A percentile compares a stretch with the other conserved stretches of the same genome.
Conservation (phyloP, 2,329 filamentous ascomycete species). For the Alternaria arbusti region DNA sequence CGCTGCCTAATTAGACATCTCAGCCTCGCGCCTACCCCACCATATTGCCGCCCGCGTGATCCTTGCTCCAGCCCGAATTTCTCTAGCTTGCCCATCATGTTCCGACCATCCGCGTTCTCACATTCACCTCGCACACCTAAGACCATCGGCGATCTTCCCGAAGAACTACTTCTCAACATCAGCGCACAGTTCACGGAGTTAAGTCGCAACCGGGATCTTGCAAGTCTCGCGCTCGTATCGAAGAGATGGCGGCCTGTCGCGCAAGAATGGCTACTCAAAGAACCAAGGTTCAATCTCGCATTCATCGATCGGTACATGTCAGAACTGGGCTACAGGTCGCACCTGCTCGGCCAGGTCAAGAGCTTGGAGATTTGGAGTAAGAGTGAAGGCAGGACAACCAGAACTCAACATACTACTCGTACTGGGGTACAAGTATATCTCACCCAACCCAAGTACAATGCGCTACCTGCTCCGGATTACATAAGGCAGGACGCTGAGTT, state of each 20-base stretch:
- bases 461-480: not conserved
- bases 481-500: not conserved
- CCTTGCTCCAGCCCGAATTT: not conserved
- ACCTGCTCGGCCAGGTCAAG: constrained; percentile 11
- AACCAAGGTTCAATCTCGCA: constrained; percentile 21
- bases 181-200: constrained; percentile 4
- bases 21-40: not conserved
- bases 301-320: constrained; percentile 22
- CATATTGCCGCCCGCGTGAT: not conserved
- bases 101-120: not conserved
- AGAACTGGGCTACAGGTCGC: constrained; percentile 5
- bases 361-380: constrained; percentile 23
- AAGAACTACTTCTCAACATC: constrained; percentile 23
- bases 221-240: constrained; percentile 20
- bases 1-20: not conserved
- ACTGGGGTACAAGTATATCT: not conserved
- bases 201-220: constrained; percentile 17
- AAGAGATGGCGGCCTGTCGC: constrained; percentile 17
- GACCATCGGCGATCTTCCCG: constrained; percentile 15
- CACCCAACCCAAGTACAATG: not conserved
- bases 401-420: not conserved
- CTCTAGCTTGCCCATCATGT: not conserved
- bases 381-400: constrained; percentile 4
- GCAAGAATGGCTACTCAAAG: constrained; percentile 23
- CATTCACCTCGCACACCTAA: not conserved